These are phyloP conservation scores for Pseudonitzschia delicatissima DNA, from an alignment of 108 stramenopile species.

Conservation along the genomic window DNA sequence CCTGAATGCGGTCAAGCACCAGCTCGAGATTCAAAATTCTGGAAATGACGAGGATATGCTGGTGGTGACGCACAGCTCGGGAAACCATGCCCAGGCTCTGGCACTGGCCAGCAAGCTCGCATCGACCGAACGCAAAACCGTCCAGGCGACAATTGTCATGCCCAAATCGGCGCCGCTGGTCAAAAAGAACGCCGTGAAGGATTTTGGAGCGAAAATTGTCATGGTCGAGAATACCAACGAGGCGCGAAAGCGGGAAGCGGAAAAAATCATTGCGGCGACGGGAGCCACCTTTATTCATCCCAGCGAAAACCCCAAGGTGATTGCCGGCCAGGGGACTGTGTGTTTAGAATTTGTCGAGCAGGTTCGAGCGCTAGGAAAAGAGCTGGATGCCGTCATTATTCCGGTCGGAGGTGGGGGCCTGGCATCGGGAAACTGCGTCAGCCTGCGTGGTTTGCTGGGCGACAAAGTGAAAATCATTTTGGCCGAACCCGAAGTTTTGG, in stretches of 20 bases:
- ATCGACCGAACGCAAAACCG: constrained; percentile 27
- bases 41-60: constrained; percentile 1
- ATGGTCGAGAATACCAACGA: constrained; percentile 56
- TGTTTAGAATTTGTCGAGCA: constrained; percentile 69
- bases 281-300: constrained; percentile 65
- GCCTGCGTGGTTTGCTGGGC: constrained; percentile 26
- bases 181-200: constrained; percentile 57
- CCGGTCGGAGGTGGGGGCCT: constrained; percentile 68
- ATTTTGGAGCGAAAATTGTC: constrained; percentile 69
- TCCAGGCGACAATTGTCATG: constrained; percentile 69
- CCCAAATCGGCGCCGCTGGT: constrained; percentile 67
- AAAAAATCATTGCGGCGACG: constrained; percentile 37
- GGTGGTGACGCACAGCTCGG: constrained; percentile 36
- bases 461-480: constrained; percentile 35
- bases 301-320: constrained; percentile 67
- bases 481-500: constrained; percentile 30
- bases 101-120: constrained; percentile 60
- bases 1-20: constrained; percentile 50
- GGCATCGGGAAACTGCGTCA: constrained; percentile 43
- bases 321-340: constrained; percentile 86
- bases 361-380: constrained; percentile 24
- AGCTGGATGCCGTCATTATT: constrained; percentile 55
- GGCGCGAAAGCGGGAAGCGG: constrained; percentile 40
- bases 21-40: constrained; percentile 35
- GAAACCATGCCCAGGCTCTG: constrained; percentile 89